These are phyloP conservation scores for Trichophyton equinum DNA, from an alignment of 2,329 filamentous ascomycete species.

Conservation along the genomic window DNA sequence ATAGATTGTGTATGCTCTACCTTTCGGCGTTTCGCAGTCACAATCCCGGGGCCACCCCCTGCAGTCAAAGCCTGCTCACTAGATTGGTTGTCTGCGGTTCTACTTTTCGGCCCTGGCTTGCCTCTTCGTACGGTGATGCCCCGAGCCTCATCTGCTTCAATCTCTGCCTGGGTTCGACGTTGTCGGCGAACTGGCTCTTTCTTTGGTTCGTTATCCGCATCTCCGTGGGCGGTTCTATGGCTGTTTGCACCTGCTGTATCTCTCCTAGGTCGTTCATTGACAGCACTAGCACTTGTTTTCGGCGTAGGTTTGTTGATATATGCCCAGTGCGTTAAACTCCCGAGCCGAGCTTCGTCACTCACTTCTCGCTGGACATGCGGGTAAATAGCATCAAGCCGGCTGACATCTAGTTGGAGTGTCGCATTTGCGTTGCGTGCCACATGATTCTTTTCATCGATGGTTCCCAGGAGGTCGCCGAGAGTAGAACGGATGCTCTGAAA, in stretches of 20 bases:
- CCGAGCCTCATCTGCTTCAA: constrained; percentile 60
- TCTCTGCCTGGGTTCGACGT: constrained; percentile 61
- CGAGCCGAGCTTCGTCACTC: constrained; percentile 86
- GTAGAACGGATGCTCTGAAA: constrained; percentile 67
- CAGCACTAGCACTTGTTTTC: constrained; percentile 42
- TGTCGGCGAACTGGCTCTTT: constrained; percentile 72
- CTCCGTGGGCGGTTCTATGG: constrained; percentile 42
- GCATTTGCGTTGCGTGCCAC: constrained; percentile 89
- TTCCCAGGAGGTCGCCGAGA: constrained; percentile 73
- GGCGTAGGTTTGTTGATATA: constrained; percentile 65
- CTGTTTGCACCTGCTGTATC: constrained; percentile 67
- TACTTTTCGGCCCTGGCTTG: constrained; percentile 38
- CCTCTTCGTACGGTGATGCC: constrained; percentile 42
- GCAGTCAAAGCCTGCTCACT: background rate
- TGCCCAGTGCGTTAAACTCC: constrained; percentile 87
- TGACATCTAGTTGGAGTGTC: constrained; percentile 70
- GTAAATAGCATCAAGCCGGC: constrained; percentile 75
- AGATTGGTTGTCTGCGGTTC: constrained; percentile 13
- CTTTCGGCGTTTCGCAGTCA: constrained; percentile 58
- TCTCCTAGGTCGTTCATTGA: constrained; percentile 61
- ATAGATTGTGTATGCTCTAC: constrained; percentile 51
- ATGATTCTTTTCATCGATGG: constrained; percentile 94
- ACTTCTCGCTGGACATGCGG: constrained; percentile 79
- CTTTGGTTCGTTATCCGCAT: constrained; percentile 64
- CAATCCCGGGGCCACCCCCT: constrained; percentile 5